A percentile compares a stretch with the other conserved stretches of the same genome.
phyloP scores from a whole-genome alignment of 768 basidiomycete species.

The Tricholomella constricta region DNA sequence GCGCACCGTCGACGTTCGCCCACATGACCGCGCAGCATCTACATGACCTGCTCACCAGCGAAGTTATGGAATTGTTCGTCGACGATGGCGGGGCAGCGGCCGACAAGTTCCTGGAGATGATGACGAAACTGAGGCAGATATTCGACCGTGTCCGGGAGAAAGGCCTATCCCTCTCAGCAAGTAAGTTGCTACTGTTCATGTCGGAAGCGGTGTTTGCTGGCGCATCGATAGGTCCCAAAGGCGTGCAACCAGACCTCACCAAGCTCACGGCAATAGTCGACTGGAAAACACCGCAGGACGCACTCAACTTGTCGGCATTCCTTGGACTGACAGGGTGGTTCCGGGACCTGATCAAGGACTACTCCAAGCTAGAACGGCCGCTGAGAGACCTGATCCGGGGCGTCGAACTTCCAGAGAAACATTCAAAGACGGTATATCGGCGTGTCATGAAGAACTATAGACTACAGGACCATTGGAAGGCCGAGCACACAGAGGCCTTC shows the following conservation, averaged over 20 bases:
- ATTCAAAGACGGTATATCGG: constrained; percentile 26
- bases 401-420: constrained; percentile 19
- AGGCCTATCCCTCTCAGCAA: constrained; percentile 35
- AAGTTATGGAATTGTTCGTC: constrained; percentile 35
- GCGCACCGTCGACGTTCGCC: constrained; percentile 25
- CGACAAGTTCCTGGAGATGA: constrained; percentile 30
- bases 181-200: constrained; percentile 38
- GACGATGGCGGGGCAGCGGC: constrained; percentile 38
- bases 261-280: constrained; percentile 41
- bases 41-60: constrained; percentile 24
- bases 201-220: constrained; percentile 38
- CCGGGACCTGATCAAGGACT: constrained; percentile 33
- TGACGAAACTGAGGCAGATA: constrained; percentile 24
- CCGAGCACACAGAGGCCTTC: constrained; percentile 22
- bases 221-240: constrained; percentile 28
- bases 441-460: constrained; percentile 21
- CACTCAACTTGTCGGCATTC: constrained; percentile 32
- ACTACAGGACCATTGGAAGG: neutral
- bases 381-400: constrained; percentile 29
- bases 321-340: constrained; percentile 38
- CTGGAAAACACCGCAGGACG: constrained; percentile 30
- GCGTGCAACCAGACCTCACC: constrained; percentile 35
- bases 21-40: constrained; percentile 26
- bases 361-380: constrained; percentile 30
- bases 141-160: constrained; percentile 28